Evolutionary conservation across 805 yeast species (phyloP).

Genomic region (Tetrapisispora fleetii): DNA sequence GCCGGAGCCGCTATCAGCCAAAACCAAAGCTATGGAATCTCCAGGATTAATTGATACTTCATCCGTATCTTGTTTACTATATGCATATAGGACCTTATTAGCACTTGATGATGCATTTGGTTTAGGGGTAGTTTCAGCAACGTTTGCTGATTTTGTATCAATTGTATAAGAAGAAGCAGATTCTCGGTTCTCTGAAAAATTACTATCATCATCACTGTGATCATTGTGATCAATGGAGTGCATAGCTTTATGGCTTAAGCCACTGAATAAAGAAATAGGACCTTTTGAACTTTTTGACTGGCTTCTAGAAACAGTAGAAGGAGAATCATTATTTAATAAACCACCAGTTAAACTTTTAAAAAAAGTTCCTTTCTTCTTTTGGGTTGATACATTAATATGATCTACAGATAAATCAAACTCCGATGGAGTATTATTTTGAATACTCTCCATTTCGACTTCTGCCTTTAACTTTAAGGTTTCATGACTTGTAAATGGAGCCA

Average conservation of each 20-base stretch:
- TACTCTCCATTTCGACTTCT: slow-evolving; percentile 85
- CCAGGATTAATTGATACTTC: slow-evolving; percentile 58
- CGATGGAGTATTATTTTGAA: slow-evolving; percentile 66
- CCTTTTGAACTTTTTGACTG: slow-evolving; percentile 1
- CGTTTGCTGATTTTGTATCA: not conserved
- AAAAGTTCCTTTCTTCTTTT: slow-evolving; percentile 54
- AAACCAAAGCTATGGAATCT: slow-evolving; percentile 48
- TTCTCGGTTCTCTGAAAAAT: not conserved
- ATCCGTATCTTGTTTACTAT: slow-evolving; percentile 61
- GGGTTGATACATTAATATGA: slow-evolving; percentile 34
- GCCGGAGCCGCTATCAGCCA: slow-evolving; percentile 81
- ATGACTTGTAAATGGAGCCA: slow-evolving; percentile 56
- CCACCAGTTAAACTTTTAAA: slow-evolving; percentile 32
- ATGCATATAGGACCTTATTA: slow-evolving; percentile 53
- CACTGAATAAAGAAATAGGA: slow-evolving; percentile 1
- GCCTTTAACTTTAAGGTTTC: slow-evolving; percentile 66
- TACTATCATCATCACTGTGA: not conserved
- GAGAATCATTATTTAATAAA: slow-evolving; percentile 7
- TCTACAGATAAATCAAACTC: slow-evolving; percentile 59
- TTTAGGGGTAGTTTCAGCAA: too few relatives aligned
- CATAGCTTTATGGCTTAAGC: not conserved
- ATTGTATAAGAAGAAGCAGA: not conserved
- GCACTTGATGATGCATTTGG: not conserved
- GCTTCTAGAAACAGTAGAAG: slow-evolving; percentile 1
- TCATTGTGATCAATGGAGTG: slow-evolving; percentile 3